Evolutionary conservation across 352 stramenopile species (phyloP).

Genomic region (Globisporangium mamillatum): DNA sequence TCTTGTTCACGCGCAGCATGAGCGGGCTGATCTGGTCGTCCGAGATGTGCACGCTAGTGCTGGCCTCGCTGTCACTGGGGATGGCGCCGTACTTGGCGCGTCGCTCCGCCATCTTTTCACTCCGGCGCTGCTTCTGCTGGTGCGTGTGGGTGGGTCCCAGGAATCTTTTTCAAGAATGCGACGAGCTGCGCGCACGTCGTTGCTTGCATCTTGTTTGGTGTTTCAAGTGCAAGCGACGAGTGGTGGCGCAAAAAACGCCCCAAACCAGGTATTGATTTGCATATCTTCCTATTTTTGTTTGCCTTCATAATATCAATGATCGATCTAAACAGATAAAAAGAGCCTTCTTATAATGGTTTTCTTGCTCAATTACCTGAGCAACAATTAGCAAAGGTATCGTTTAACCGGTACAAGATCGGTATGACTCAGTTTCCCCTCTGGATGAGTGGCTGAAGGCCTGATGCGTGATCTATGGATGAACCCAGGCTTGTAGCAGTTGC

Average conservation of each 20-base stretch:
- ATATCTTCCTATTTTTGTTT: neutral
- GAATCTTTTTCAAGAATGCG: conserved; percentile 17
- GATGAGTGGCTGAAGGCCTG: neutral
- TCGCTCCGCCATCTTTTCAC: conserved; percentile 34
- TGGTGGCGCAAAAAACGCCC: conserved; percentile 4
- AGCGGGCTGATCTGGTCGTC: conserved; percentile 62
- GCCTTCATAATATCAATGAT: too few relatives aligned
- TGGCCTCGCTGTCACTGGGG: conserved; percentile 32
- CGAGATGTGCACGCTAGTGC: conserved; percentile 26
- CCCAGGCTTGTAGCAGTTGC: neutral
- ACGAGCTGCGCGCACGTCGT: neutral
- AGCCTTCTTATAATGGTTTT: too few relatives aligned
- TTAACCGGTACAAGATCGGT: neutral
- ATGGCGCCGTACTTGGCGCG: conserved; percentile 60
- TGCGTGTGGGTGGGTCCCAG: neutral
- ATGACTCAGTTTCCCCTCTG: neutral
- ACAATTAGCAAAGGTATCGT: neutral
- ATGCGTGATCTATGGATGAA: neutral
- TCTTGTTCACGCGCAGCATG: conserved; percentile 74
- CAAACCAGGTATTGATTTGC: neutral
- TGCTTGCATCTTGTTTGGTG: neutral
- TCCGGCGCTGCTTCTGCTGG: conserved; percentile 15
- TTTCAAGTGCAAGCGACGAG: conserved; percentile 11
- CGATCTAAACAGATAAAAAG: too few relatives aligned
- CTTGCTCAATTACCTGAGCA: neutral